phyloP scores from a whole-genome alignment of 1,284 basidiomycete genomes.

The Malassezia sympodialis region DNA sequence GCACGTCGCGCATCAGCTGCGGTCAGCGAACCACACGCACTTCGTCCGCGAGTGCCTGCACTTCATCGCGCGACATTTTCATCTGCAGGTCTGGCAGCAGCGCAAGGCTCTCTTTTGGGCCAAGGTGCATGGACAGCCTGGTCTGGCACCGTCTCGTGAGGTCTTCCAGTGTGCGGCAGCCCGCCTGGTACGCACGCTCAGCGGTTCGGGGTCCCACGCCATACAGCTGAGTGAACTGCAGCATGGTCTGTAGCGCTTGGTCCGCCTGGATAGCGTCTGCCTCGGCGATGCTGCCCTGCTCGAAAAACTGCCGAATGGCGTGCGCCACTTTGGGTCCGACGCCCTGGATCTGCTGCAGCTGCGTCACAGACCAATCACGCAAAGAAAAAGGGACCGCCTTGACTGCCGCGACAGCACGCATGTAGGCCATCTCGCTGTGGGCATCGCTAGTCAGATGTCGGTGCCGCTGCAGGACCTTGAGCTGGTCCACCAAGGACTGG shows the following conservation, averaged over 20 bases:
- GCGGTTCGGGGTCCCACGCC: conserved; percentile 37
- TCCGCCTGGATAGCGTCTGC: conserved; percentile 32
- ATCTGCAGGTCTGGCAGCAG: conserved; percentile 17
- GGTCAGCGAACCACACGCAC: background rate
- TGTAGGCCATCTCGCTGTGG: conserved; percentile 36
- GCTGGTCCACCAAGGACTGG: conserved; percentile 31
- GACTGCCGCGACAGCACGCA: conserved; percentile 33
- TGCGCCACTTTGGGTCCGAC: conserved; percentile 34
- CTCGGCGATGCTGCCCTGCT: conserved; percentile 27
- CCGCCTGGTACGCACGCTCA: conserved; percentile 30
- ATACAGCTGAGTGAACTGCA: conserved; percentile 34
- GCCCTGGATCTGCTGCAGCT: conserved; percentile 31
- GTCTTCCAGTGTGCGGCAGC: conserved; percentile 30
- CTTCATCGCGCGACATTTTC: conserved; percentile 11
- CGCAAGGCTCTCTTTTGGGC: conserved; percentile 4
- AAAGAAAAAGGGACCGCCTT: conserved; percentile 36
- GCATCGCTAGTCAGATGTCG: conserved; percentile 30
- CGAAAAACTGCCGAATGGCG: conserved; percentile 31
- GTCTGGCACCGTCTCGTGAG: conserved; percentile 25
- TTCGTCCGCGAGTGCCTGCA: conserved; percentile 7
- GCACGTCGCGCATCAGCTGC: conserved; percentile 11
- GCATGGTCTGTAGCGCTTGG: conserved; percentile 27
- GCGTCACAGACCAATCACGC: background rate
- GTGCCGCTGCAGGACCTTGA: conserved; percentile 35
- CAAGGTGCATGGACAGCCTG: conserved; percentile 8